Conservation (phyloP, 108 stramenopile genomes). For the Fistulifera solaris region DNA sequence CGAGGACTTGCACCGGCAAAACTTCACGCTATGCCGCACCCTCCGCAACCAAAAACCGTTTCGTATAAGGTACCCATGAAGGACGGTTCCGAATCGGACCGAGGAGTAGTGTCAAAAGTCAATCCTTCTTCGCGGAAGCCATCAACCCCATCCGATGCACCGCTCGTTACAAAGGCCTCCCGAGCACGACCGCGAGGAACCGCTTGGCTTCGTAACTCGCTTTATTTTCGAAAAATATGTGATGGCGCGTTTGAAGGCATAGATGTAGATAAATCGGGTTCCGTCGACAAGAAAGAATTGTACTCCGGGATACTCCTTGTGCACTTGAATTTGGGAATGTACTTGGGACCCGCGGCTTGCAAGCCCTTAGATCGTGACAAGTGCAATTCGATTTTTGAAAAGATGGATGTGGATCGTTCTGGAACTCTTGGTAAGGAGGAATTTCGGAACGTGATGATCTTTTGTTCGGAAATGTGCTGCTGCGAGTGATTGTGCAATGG, state of each 20-base stretch:
- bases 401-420: constrained; percentile 40
- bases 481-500: constrained; percentile 65
- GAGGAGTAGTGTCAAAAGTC: too few relatives aligned
- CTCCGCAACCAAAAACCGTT: too few relatives aligned
- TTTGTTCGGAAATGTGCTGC: constrained; percentile 66
- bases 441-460: constrained; percentile 54
- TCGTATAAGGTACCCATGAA: too few relatives aligned
- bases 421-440: constrained; percentile 51
- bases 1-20: too few relatives aligned
- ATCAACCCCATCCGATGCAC: too few relatives aligned
- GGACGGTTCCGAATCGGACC: too few relatives aligned
- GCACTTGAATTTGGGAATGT: constrained; percentile 68
- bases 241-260: constrained; percentile 48
- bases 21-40: too few relatives aligned
- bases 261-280: constrained; percentile 57
- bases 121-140: too few relatives aligned
- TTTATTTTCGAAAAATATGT: constrained; percentile 39
- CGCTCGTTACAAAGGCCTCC: too few relatives aligned
- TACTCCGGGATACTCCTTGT: constrained; percentile 67
- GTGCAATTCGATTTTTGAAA: constrained; percentile 44
- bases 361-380: constrained; percentile 46
- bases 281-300: constrained; percentile 62
- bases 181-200: too few relatives aligned
- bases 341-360: constrained; percentile 74
- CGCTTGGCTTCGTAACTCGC: constrained; percentile 1